phyloP scores from a whole-genome alignment of 2,329 filamentous ascomycete genomes.

The Penicillium expansum region DNA sequence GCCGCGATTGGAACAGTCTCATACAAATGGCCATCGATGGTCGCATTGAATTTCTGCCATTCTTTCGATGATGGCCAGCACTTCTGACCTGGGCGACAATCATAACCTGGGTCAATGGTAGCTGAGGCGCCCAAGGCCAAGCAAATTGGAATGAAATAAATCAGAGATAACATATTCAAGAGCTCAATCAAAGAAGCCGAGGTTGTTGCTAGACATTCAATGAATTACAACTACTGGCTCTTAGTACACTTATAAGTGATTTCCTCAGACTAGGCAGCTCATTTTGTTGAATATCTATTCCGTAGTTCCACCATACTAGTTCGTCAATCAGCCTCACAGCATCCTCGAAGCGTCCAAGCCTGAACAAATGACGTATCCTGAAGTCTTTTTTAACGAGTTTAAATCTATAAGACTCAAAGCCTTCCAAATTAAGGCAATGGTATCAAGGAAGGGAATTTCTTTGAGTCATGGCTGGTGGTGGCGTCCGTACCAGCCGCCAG shows the following conservation, averaged over 20 bases:
- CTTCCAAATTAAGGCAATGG: not conserved
- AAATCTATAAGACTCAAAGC: not conserved
- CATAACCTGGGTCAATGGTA: not conserved
- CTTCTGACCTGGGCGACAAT: not conserved
- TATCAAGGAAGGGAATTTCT: not conserved
- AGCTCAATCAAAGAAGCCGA: not conserved
- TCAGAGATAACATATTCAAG: not conserved
- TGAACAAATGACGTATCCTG: not conserved
- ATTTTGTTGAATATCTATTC: not conserved
- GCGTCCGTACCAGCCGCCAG: not conserved
- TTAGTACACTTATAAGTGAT: not conserved
- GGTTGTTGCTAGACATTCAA: not conserved
- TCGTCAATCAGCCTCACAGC: not conserved
- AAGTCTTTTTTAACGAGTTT: not conserved
- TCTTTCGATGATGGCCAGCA: constrained; percentile 5
- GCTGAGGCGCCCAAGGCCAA: not conserved
- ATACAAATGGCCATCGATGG: constrained; percentile 2
- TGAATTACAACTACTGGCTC: not conserved
- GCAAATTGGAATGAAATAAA: not conserved
- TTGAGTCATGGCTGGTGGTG: not conserved
- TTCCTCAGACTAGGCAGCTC: not conserved
- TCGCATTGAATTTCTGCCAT: constrained; percentile 11
- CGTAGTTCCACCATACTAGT: too few species aligned
- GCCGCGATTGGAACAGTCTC: constrained; percentile 9
- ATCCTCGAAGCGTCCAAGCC: not conserved